Evolutionary conservation across 2,329 filamentous ascomycete species (phyloP), one percentile per base, ranked within the genome.

Genomic region (Fusarium sp.): DNA sequence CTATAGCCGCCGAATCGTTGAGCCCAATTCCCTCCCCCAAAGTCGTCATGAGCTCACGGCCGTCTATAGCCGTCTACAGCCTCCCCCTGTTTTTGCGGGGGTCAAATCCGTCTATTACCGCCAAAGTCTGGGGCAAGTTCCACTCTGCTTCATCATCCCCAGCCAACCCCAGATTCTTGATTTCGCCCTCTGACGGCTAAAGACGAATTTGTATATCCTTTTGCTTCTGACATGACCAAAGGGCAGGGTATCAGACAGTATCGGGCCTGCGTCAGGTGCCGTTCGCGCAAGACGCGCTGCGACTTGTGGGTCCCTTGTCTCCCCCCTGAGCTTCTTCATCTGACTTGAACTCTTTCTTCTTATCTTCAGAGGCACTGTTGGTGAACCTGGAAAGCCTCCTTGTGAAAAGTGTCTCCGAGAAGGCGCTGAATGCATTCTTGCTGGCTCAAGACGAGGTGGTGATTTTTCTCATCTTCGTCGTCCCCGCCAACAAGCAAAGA

Each of bases 11-110:
- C 20, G 10, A 37, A 29, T 39, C 16, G 16, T 58, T 9, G 6
- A 29, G 5, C 6, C 18, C 33, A 31, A 41, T 64, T 22, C 22
- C 29, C 35, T 33, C 48, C 48, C 24, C 48, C 48, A 52, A 52
- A 29, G 24, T 27, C 24, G 27, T n/a, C 48, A 52, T 29, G 24
- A 29, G 3, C 45, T 10, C 48, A 52, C 10, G 16, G 14, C 68
- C 64, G 67, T 70, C 68, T 67, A 64, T 39, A 64, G 31, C 68
- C 68, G 59, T 70, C 68, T 68, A 67, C 58, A 64, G 54, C 45
- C 59, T 50, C 35, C 33, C 24, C 48, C 24, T 52, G 24, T 52
- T 52, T 50, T 24, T 58, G 54, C 54, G 54, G 54, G 54, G 54
- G 33, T 24, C 54, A 16, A 18, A 14, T 5, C 54, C 54, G 33